Base-by-base conservation (phyloP, 176 grass and related monocot species). In the Juncus inflexus region DNA sequence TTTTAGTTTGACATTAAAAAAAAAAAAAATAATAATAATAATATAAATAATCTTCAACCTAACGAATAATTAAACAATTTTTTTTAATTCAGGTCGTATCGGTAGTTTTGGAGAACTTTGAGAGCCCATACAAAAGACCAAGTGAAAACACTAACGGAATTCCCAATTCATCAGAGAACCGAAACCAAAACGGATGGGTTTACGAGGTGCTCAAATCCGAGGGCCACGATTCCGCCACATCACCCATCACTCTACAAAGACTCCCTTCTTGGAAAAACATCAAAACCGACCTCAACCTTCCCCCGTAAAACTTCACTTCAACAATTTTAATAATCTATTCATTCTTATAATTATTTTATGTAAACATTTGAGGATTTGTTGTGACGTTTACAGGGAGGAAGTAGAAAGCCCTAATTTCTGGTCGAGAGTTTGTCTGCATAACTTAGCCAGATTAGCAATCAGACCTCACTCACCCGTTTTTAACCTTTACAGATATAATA, bases 401-500 rank as follows among this genome's bases (percentile, higher is more conserved):
- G 63, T 60, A 70, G 70, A 79, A 72, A 91, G 77, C 71, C 83
- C 87, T 40, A 83, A 86, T 71, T 91, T 97, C 74, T 97, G 92
- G 92, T 89, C 87, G 38, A 90, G 92, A 77, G 74, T 97, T 58
- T 97, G 92, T 77, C 72, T 97, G 39, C 92, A 91, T 82, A 97
- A 97, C 82, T 84, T 97, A 77, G 92, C 92, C 37, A 89, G 77
- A 78, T 91, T 97, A 86, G 19, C 19, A 28, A 28, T 28, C 19
- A 28, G 19, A 28, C 19, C 1, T 0, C 19, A 28, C 19, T n/a
- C 19, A 1, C 19, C 19, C 19, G 19, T 28, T 28, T 0, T 28
- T 28, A 28, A 0, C 19, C 19, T 28, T 28, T 28, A 28, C 19
- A 28, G 19, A 28, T 28, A 28, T 28, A 28, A 28, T 28, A 28